A percentile compares a stretch with the other conserved stretches of the same genome.
phyloP scores from a whole-genome alignment of 768 basidiomycete species.

The Mycena latifolia region DNA sequence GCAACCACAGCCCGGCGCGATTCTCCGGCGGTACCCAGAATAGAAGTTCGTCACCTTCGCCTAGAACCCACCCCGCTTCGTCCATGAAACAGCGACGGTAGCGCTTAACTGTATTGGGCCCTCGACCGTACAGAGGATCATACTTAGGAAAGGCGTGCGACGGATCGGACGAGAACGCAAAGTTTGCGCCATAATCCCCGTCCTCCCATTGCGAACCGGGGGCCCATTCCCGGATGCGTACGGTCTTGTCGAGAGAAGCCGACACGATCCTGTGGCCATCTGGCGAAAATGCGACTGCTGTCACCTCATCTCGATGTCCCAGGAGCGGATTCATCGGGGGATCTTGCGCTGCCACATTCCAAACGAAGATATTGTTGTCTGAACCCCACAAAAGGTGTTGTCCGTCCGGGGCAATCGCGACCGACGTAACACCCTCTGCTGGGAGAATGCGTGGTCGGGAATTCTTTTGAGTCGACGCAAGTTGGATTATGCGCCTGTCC shows the following conservation, averaged over 20 bases:
- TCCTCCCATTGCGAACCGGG: not conserved
- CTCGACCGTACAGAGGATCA: constrained; percentile 1
- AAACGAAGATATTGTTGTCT: not conserved
- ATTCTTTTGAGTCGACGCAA: not conserved
- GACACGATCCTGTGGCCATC: constrained; percentile 1
- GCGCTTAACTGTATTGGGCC: not conserved
- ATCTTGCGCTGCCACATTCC: not conserved
- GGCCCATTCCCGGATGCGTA: not conserved
- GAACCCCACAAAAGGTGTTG: not conserved
- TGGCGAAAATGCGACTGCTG: constrained; percentile 2
- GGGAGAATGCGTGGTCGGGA: not conserved
- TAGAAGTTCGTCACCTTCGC: not conserved
- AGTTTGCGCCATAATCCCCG: not conserved
- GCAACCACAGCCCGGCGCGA: constrained; percentile 5
- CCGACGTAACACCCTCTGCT: not conserved
- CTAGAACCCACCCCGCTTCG: not conserved
- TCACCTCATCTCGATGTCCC: not conserved
- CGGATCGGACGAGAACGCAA: constrained; percentile 3
- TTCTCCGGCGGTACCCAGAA: constrained; percentile 7
- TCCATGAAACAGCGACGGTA: not conserved
- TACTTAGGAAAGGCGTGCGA: not conserved
- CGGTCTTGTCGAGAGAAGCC: not conserved
- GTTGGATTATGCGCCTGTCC: not conserved
- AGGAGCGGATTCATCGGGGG: not conserved
- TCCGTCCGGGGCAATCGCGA: constrained; percentile 1